Conservation (phyloP, 208 protist genomes). For the Blastocrithidia nonstop region DNA sequence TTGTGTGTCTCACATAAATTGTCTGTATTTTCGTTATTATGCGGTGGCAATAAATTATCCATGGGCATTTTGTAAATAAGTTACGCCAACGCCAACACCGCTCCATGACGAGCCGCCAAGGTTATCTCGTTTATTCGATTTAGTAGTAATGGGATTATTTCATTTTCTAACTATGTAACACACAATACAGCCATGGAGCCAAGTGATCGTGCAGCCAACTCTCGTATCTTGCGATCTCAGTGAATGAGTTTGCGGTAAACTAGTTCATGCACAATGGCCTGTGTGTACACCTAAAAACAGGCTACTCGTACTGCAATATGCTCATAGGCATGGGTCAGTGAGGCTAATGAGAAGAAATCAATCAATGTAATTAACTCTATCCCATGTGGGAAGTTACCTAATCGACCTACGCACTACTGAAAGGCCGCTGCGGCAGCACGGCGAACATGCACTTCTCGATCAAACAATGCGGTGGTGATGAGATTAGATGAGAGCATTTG, state of each 20-base stretch:
- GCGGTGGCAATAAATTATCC: conserved; percentile 14
- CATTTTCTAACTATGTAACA: conserved; percentile 3
- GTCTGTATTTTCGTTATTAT: conserved; percentile 8
- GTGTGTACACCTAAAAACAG: conserved; percentile 62
- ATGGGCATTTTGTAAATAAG: conserved; percentile 55
- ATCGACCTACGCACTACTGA: conserved; percentile 87
- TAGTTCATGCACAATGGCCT: conserved; percentile 81
- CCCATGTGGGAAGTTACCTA: conserved; percentile 91
- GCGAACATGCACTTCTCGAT: conserved; percentile 87
- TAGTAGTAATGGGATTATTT: conserved; percentile 35
- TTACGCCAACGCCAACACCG: conserved; percentile 75
- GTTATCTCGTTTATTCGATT: conserved; percentile 24
- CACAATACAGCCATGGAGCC: conserved; percentile 32
- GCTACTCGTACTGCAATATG: conserved; percentile 56
- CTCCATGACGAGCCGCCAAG: conserved; percentile 84
- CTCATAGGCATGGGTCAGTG: conserved; percentile 81
- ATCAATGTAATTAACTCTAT: conserved; percentile 92
- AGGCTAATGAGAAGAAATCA: conserved; percentile 94
- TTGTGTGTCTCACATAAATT: too few species aligned
- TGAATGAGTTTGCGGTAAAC: conserved; percentile 74
- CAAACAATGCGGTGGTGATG: conserved; percentile 74
- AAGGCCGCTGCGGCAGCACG: conserved; percentile 86
- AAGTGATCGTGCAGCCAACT: conserved; percentile 68
- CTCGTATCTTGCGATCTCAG: conserved; percentile 78
- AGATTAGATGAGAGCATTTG: conserved; percentile 48